phyloP scores from a whole-genome alignment of 2,329 filamentous ascomycete species.

The Emmonsiellopsis sp. region DNA sequence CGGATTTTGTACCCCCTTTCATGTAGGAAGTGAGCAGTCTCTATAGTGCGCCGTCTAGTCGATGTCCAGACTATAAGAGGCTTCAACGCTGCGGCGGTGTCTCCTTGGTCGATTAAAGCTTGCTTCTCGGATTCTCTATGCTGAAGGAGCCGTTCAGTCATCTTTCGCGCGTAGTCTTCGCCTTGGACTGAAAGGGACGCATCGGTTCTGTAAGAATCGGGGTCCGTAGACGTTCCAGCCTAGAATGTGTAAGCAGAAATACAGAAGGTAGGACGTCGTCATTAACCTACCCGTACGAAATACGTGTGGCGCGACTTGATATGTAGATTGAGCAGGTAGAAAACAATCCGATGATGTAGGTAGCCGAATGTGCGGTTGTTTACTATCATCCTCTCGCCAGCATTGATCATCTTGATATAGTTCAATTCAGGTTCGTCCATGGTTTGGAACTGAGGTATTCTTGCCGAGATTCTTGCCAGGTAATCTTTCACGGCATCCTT shows the following conservation, averaged over 20 bases:
- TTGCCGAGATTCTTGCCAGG: constrained; percentile 75
- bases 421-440: constrained; percentile 93
- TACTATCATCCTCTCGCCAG: constrained; percentile 83
- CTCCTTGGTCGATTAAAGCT: constrained; percentile 59
- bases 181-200: constrained; percentile 75
- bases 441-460: constrained; percentile 92
- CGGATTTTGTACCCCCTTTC: constrained; percentile 74
- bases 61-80: constrained; percentile 92
- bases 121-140: constrained; percentile 77
- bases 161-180: constrained; percentile 68
- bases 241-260: constrained; percentile 19
- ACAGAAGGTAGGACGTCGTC: not conserved
- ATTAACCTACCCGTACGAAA: constrained; percentile 59
- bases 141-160: constrained; percentile 73
- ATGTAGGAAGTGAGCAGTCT: constrained; percentile 77
- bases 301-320: constrained; percentile 93
- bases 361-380: constrained; percentile 98
- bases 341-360: constrained; percentile 91
- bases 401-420: constrained; percentile 99
- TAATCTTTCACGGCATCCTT: constrained; percentile 91
- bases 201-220: constrained; percentile 88
- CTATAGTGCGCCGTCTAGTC: constrained; percentile 77
- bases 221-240: constrained; percentile 75
- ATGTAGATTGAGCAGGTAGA: constrained; percentile 94
- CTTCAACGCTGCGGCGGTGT: constrained; percentile 59